These are phyloP conservation scores for Dittrichia graveolens DNA, from an alignment of 129 eudicot genomes.

Conservation along the genomic window DNA sequence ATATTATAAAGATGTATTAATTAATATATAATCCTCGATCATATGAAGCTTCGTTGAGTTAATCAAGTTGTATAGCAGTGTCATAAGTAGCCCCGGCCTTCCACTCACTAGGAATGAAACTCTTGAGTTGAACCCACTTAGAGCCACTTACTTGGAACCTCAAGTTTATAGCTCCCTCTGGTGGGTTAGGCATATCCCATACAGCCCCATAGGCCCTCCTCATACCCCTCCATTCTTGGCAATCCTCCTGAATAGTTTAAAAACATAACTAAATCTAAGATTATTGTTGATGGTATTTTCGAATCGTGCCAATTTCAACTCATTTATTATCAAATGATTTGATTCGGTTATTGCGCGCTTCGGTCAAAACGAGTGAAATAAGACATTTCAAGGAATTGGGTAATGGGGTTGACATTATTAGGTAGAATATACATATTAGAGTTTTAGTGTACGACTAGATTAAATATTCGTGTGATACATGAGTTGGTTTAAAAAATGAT, in stretches of 20 bases:
- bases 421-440: too few relatives aligned
- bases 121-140: slow-evolving; percentile 51
- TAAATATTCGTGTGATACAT: too few relatives aligned
- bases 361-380: too few relatives aligned
- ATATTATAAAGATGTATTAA: background rate
- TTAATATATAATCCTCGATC: slow-evolving; percentile 18
- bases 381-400: too few relatives aligned
- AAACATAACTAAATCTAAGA: background rate
- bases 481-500: too few relatives aligned
- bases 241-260: slow-evolving; percentile 50
- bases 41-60: slow-evolving; percentile 9
- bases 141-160: slow-evolving; percentile 62
- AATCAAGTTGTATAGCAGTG: slow-evolving; percentile 58
- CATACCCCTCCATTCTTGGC: slow-evolving; percentile 70
- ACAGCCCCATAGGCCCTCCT: slow-evolving; percentile 70
- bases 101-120: slow-evolving; percentile 56
- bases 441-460: too few relatives aligned
- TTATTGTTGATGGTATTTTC: background rate
- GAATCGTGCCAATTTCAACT: background rate
- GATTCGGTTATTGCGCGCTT: too few relatives aligned
- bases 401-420: too few relatives aligned
- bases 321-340: background rate
- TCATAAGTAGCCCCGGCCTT: slow-evolving; percentile 58
- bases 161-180: slow-evolving; percentile 52
- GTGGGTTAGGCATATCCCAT: slow-evolving; percentile 76